Evolutionary conservation across 176 grass and related monocot genomes (phyloP).

Genomic region (Leersia perrieri): DNA sequence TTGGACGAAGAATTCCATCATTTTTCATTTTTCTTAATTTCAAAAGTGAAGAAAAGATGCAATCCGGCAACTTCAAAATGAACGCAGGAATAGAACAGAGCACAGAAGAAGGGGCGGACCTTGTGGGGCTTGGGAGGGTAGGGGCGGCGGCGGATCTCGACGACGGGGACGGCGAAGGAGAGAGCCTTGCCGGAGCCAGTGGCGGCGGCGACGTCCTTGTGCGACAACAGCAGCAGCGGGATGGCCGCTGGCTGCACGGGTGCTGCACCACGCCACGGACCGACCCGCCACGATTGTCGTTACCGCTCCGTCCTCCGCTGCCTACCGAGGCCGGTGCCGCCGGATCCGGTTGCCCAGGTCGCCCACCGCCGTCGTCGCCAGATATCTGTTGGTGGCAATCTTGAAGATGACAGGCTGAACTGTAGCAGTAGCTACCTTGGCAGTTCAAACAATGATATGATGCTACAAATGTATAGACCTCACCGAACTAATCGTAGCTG

Average conservation of each 20-base stretch:
- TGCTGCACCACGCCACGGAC: too few species aligned
- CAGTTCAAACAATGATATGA: neutral
- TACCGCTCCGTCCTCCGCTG: too few species aligned
- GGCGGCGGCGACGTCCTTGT: slow-evolving; percentile 91
- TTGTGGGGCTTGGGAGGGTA: slow-evolving; percentile 71
- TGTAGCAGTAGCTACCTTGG: neutral
- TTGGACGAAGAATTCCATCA: too few species aligned
- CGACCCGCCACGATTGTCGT: too few species aligned
- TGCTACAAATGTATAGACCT: neutral
- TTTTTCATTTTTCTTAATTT: neutral
- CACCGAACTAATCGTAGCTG: neutral
- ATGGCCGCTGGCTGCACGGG: slow-evolving; percentile 84
- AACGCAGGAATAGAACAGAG: neutral
- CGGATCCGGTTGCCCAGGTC: too few species aligned
- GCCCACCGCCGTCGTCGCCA: too few species aligned
- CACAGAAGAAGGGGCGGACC: slow-evolving; percentile 27
- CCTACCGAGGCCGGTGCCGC: too few species aligned
- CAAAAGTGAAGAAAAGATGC: neutral
- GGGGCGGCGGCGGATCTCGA: slow-evolving; percentile 70
- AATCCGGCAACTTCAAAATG: neutral
- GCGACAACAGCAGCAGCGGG: slow-evolving; percentile 67
- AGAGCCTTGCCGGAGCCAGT: slow-evolving; percentile 95
- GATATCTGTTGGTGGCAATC: neutral
- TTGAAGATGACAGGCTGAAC: neutral
- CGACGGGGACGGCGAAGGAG: slow-evolving; percentile 77